A percentile compares a stretch with the other conserved stretches of the same genome.
phyloP scores from a whole-genome alignment of 148 eudicot species.

The Chenopodium berlandieri region DNA sequence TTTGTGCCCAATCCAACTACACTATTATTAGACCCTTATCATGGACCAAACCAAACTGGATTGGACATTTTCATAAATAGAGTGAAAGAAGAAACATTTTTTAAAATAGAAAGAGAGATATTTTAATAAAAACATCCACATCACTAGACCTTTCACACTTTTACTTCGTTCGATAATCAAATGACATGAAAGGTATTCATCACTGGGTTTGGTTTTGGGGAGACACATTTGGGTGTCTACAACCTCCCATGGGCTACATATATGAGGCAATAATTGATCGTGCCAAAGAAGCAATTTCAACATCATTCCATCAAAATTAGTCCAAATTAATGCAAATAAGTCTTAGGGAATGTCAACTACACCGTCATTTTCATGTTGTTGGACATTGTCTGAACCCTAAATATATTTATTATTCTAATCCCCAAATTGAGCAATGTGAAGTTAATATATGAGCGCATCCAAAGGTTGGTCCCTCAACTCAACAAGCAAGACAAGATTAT shows the following conservation, averaged over 20 bases:
- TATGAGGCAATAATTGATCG: not conserved
- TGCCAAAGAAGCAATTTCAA: not conserved
- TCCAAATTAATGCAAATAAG: not conserved
- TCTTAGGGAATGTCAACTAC: not conserved
- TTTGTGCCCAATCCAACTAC: no score
- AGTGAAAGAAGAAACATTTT: no score
- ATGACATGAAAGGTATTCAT: no score
- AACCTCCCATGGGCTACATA: not conserved
- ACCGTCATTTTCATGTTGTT: not conserved
- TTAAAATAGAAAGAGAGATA: no score
- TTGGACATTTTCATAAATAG: no score
- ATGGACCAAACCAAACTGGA: no score
- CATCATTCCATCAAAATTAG: not conserved
- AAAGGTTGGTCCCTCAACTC: not conserved
- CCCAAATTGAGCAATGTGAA: conserved; percentile 4
- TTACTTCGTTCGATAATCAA: no score
- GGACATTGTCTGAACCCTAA: not conserved
- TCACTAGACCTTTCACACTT: no score
- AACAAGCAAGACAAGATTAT: not conserved
- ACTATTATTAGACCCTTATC: no score
- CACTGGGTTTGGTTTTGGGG: no score
- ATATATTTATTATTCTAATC: not conserved
- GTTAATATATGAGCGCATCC: not conserved
- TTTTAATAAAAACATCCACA: no score
- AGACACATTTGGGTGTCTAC: no score